Conservation (phyloP, 768 basidiomycete genomes). For the Leucosporidium scottii region DNA sequence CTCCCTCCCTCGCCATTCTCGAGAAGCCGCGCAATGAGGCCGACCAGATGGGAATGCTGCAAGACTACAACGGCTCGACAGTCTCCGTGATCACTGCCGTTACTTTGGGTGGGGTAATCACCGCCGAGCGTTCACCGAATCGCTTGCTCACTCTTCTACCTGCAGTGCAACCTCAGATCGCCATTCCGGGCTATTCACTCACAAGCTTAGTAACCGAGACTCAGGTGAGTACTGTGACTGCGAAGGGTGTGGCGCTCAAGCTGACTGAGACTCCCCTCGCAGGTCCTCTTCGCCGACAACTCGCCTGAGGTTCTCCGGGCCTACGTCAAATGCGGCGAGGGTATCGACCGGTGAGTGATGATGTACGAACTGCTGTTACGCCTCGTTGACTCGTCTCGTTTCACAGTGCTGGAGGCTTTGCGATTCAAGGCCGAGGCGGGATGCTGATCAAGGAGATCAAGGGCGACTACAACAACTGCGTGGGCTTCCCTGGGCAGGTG, state of each 20-base stretch:
- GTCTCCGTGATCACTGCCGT: conserved; percentile 94
- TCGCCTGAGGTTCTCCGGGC: conserved; percentile 25
- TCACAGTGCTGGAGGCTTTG: conserved; percentile 92
- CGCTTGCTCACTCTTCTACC: neutral
- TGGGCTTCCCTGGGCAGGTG: conserved; percentile 79
- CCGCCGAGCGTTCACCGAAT: neutral
- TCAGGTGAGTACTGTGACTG: neutral
- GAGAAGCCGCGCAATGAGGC: conserved; percentile 77
- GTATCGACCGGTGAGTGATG: conserved; percentile 18
- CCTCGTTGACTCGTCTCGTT: conserved; percentile 51
- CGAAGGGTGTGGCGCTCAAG: neutral
- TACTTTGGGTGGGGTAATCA: conserved; percentile 50
- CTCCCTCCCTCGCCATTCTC: conserved; percentile 55
- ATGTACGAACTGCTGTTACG: conserved; percentile 48
- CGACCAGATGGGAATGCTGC: conserved; percentile 79
- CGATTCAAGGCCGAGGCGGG: conserved; percentile 81
- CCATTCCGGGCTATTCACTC: conserved; percentile 15
- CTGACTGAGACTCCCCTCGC: conserved; percentile 3
- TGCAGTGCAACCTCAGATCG: conserved; percentile 23
- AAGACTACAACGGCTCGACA: conserved; percentile 73
- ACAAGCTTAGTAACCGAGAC: neutral
- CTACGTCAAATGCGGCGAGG: conserved; percentile 32
- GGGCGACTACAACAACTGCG: conserved; percentile 67
- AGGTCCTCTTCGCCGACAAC: conserved; percentile 29
- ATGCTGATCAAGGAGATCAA: conserved; percentile 75